Evolutionary conservation across 2,329 filamentous ascomycete species (phyloP), one percentile per base, ranked within the genome.

Genomic region (Chaetomium strumarium): DNA sequence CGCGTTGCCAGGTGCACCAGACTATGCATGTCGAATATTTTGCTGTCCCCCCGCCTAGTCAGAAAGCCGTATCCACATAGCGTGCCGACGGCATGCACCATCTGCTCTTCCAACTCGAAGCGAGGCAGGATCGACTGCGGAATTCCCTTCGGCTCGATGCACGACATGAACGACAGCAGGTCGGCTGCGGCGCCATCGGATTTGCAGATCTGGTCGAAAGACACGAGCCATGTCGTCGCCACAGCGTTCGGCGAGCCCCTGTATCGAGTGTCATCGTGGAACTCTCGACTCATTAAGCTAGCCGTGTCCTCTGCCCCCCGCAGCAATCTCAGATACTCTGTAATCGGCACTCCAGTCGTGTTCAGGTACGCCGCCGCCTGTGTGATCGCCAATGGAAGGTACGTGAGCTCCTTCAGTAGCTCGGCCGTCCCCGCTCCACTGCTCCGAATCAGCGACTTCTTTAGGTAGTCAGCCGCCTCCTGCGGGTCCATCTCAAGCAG

Each of bases 361-460:
- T 58, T 55, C 2, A 58, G 10, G 17, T 58, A 58, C 12, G 54
- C 54, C 7, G 49, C 56, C 1, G 54, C 54, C 37, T 58, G 51
- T 14, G 60, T 62, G 17, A 72, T 73, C 12, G 68, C 70, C 8
- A 72, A 60, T 0, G 73, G 73, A 19, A 75, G 66, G 51, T 60
- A 68, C 0, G 61, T 63, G 11, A 76, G 66, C 44, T 68, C 56
- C 5, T 56, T 29, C 1, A 71, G 58, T 1, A 72, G 55, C 11
- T 64, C 51, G 11, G 24, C 47, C 2, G 51, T 49, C 3, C 40
- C 31, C 3, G 14, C 9, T 17, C 56, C 37, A 12, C 63, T 53
- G 3, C 62, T 60, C 12, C 42, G 53, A 16, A 57, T 51, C 10
- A 69, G 49, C 31, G 55, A 58, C 20, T 61, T 65, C 37, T 57